These are phyloP conservation scores for Scheffersomyces titani DNA, from an alignment of 1,139 yeast genomes.

Conservation along the genomic window DNA sequence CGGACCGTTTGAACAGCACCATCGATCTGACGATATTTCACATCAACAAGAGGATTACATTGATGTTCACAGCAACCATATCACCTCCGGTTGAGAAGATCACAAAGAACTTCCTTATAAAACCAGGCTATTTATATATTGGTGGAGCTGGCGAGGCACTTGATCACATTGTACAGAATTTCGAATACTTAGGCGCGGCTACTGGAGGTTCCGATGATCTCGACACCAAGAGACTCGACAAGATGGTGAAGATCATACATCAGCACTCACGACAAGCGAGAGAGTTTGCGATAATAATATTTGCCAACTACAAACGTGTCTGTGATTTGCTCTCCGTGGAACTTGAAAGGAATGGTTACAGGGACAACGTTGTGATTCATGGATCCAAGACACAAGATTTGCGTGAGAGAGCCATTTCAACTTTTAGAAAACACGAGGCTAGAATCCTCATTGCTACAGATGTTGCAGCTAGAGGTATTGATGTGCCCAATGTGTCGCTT, in stretches of 20 bases:
- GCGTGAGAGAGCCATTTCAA: slow-evolving; percentile 74
- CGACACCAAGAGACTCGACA: slow-evolving; percentile 24
- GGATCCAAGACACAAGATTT: slow-evolving; percentile 88
- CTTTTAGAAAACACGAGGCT: slow-evolving; percentile 60
- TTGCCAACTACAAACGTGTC: slow-evolving; percentile 73
- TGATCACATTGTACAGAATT: slow-evolving; percentile 67
- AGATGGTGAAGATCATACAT: slow-evolving; percentile 24
- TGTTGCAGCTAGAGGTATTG: slow-evolving; percentile 94
- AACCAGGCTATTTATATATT: slow-evolving; percentile 66
- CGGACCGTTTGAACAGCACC: slow-evolving; percentile 20
- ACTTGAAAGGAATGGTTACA: slow-evolving; percentile 47
- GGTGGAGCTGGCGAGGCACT: slow-evolving; percentile 68
- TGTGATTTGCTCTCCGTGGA: slow-evolving; percentile 66
- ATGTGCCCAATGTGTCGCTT: slow-evolving; percentile 78
- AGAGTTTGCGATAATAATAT: slow-evolving; percentile 64
- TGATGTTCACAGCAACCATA: slow-evolving; percentile 96
- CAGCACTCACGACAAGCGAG: slow-evolving; percentile 25
- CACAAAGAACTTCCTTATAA: slow-evolving; percentile 57
- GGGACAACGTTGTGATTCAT: slow-evolving; percentile 64
- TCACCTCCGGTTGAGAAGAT: slow-evolving; percentile 70
- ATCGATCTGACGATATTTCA: slow-evolving; percentile 31
- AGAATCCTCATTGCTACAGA: slow-evolving; percentile 81
- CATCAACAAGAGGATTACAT: slow-evolving; percentile 42
- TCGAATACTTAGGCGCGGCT: slow-evolving; percentile 45
- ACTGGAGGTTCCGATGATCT: slow-evolving; percentile 15